These are phyloP conservation scores for Clonostachys solani DNA, from an alignment of 2,329 filamentous ascomycete species.

Conservation along the genomic window DNA sequence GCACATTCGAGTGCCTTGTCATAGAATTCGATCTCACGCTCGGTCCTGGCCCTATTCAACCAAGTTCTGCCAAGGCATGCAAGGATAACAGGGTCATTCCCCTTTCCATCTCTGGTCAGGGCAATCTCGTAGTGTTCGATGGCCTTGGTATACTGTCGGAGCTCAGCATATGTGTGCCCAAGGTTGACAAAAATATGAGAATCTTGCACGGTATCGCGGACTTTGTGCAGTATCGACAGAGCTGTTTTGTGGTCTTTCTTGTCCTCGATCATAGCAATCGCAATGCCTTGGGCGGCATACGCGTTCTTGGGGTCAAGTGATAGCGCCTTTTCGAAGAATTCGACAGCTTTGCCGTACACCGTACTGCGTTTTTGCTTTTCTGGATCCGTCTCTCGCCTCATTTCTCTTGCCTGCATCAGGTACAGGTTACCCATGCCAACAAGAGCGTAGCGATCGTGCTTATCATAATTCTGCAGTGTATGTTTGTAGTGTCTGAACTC, in stretches of 20 bases:
- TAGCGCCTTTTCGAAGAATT: constrained; percentile 97
- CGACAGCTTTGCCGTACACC: constrained; percentile 86
- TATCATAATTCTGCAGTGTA: constrained; percentile 89
- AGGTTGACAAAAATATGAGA: constrained; percentile 88
- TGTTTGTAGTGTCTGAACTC: constrained; percentile 96
- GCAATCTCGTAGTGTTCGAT: constrained; percentile 94
- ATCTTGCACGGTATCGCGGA: constrained; percentile 86
- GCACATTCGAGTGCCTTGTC: constrained; percentile 55
- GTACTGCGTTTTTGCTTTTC: constrained; percentile 89
- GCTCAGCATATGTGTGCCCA: constrained; percentile 86
- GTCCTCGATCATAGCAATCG: constrained; percentile 90
- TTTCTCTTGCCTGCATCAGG: constrained; percentile 82
- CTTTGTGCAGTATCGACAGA: constrained; percentile 82
- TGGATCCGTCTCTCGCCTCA: constrained; percentile 83
- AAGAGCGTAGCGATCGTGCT: constrained; percentile 95
- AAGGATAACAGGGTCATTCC: constrained; percentile 71
- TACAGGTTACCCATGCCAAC: constrained; percentile 97
- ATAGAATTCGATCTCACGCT: constrained; percentile 54
- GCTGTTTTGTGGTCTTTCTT: constrained; percentile 83
- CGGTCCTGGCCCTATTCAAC: constrained; percentile 70
- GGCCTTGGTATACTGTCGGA: constrained; percentile 84
- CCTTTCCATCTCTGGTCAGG: constrained; percentile 70
- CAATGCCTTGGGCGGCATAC: constrained; percentile 92
- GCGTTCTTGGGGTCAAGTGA: constrained; percentile 94
- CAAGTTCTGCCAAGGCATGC: constrained; percentile 86